Percentiles rank a stretch among this genome's conserved stretches.
Conservation (phyloP, 108 stramenopile species). For the Mayamaea pseudoterrestris region DNA sequence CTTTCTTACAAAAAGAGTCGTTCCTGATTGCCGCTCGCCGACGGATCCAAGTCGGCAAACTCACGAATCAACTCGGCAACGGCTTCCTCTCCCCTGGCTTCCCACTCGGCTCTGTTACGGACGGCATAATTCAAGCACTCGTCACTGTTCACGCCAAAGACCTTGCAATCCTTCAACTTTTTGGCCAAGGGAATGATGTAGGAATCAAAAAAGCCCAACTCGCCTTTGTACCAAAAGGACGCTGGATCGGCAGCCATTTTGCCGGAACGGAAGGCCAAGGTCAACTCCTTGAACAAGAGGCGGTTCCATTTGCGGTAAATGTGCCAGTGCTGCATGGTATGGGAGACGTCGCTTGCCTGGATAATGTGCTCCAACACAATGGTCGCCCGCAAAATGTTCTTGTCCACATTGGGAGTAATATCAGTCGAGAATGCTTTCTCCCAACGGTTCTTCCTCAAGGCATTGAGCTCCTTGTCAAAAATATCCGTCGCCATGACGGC, state of each 20-base stretch:
- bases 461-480: constrained; percentile 15
- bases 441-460: constrained; percentile 23
- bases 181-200: constrained; percentile 29
- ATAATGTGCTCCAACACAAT: constrained; percentile 30
- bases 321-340: constrained; percentile 33
- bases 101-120: constrained; percentile 5
- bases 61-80: constrained; percentile 4
- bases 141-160: constrained; percentile 20
- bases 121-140: constrained; percentile 8
- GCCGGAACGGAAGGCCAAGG: not conserved
- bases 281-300: constrained; percentile 2
- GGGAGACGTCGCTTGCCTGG: constrained; percentile 26
- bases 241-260: not conserved
- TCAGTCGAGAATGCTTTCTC: constrained; percentile 20
- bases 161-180: constrained; percentile 30
- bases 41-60: constrained; percentile 17
- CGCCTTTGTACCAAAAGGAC: constrained; percentile 9
- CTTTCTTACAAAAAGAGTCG: too few species aligned
- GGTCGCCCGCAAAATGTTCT: constrained; percentile 19
- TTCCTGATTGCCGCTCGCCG: too few species aligned
- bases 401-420: not conserved
- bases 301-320: constrained; percentile 16
- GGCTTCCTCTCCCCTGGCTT: constrained; percentile 2
- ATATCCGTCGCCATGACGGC: constrained; percentile 40
- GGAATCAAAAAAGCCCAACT: constrained; percentile 19